Conservation (phyloP, 495 filamentous ascomycete genomes). For the Tuber magnatum region DNA sequence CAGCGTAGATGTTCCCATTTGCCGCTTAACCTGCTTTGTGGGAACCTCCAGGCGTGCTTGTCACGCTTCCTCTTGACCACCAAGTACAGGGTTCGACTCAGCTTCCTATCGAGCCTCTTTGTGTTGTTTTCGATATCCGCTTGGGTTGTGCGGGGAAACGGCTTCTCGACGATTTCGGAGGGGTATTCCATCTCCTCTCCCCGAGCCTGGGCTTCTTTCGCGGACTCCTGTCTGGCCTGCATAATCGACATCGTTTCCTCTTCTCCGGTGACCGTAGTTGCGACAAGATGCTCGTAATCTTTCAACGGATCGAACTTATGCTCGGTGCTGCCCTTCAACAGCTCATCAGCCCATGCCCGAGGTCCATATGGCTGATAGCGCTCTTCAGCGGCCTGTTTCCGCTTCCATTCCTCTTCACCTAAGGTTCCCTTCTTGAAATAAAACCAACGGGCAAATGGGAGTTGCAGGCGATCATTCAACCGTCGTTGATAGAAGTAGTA, state of each 20-base stretch:
- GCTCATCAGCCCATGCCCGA: constrained; percentile 83
- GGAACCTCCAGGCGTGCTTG: constrained; percentile 62
- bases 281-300: constrained; percentile 47
- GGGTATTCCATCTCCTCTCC: constrained; percentile 49
- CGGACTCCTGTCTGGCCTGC: constrained; percentile 45
- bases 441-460: constrained; percentile 86
- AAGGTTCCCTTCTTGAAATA: constrained; percentile 93
- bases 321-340: constrained; percentile 62
- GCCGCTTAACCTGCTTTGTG: constrained; percentile 55
- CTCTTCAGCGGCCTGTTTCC: constrained; percentile 55
- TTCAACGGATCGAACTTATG: constrained; percentile 51
- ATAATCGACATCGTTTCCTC: constrained; percentile 62
- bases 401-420: constrained; percentile 78
- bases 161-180: constrained; percentile 53
- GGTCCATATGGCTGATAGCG: constrained; percentile 76
- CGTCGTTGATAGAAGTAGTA: constrained; percentile 96
- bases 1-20: constrained; percentile 65
- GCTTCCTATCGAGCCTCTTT: constrained; percentile 65
- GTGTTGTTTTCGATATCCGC: constrained; percentile 69
- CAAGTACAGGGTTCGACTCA: constrained; percentile 78
- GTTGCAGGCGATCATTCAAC: constrained; percentile 81
- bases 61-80: constrained; percentile 60
- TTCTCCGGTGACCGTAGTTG: constrained; percentile 62
- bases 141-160: constrained; percentile 63
- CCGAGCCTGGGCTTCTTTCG: constrained; percentile 55